Evolutionary conservation across 2,329 filamentous ascomycete genomes (phyloP).

Genomic region (Aspergillus sp.): DNA sequence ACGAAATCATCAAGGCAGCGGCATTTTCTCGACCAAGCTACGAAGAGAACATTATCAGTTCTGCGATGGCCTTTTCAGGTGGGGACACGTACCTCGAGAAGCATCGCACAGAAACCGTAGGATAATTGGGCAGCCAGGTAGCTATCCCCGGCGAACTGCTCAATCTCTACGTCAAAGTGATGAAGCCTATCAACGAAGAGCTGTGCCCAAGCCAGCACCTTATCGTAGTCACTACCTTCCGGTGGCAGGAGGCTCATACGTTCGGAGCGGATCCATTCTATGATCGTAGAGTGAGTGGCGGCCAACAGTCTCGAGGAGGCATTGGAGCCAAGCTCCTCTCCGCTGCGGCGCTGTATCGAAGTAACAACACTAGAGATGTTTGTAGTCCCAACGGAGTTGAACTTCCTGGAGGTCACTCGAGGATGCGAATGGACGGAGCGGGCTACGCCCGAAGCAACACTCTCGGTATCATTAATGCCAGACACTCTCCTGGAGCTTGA

Average conservation of each 20-base stretch:
- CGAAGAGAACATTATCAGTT: neutral
- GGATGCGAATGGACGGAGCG: neutral
- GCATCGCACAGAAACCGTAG: conserved; percentile 53
- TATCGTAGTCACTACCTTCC: conserved; percentile 48
- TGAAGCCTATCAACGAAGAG: conserved; percentile 45
- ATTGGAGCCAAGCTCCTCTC: conserved; percentile 19
- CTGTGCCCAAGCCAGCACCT: conserved; percentile 46
- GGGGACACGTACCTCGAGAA: conserved; percentile 50
- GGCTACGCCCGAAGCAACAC: conserved; percentile 9
- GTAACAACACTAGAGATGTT: conserved; percentile 22
- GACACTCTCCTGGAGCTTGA: conserved; percentile 14
- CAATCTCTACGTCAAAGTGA: conserved; percentile 42
- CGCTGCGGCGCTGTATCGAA: conserved; percentile 21
- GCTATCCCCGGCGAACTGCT: conserved; percentile 43
- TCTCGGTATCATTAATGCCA: conserved; percentile 15
- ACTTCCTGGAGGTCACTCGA: conserved; percentile 17
- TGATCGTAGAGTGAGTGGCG: conserved; percentile 17
- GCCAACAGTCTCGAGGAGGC: conserved; percentile 18
- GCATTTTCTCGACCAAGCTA: conserved; percentile 55
- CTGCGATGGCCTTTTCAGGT: neutral
- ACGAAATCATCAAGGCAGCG: conserved; percentile 54
- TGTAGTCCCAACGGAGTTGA: conserved; percentile 14
- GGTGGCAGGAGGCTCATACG: conserved; percentile 46
- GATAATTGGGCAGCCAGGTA: conserved; percentile 53
- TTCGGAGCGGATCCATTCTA: conserved; percentile 45